These are phyloP conservation scores for Penstemon barbatus DNA, from an alignment of 257 asterid genomes.

Conservation along the genomic window DNA sequence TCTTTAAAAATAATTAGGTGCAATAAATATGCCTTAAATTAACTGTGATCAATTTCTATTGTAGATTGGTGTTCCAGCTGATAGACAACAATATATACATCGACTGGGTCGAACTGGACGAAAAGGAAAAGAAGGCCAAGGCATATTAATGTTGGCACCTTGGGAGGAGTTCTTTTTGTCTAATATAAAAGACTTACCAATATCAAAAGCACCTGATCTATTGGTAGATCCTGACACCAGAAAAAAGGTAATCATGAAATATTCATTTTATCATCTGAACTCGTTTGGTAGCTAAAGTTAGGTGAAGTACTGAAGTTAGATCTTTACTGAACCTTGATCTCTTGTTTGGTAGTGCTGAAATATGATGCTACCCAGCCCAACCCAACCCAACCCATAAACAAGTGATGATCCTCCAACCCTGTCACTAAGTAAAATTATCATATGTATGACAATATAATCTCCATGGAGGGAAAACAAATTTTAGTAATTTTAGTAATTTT, in stretches of 20 bases:
- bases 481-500: no score
- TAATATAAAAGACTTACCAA: slow-evolving; percentile 70
- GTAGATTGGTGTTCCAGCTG: slow-evolving; percentile 91
- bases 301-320: no score
- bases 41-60: slow-evolving; percentile 15
- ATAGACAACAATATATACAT: slow-evolving; percentile 87
- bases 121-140: slow-evolving; percentile 94
- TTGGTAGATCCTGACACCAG: slow-evolving; percentile 78
- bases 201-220: slow-evolving; percentile 71
- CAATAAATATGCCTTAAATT: not conserved
- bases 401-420: no score
- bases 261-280: no score
- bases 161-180: slow-evolving; percentile 97
- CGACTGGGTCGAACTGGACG: slow-evolving; percentile 98
- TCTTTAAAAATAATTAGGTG: not conserved
- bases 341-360: no score
- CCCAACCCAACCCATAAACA: no score
- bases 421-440: no score
- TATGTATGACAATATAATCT: no score
- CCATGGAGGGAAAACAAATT: no score
- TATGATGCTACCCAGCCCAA: no score
- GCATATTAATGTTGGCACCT: slow-evolving; percentile 83
- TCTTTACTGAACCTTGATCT: no score
- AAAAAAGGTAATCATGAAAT: slow-evolving; percentile 52
- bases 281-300: no score